A percentile compares a stretch with the other conserved stretches of the same genome.
Evolutionary conservation across 108 stramenopile genomes (phyloP).

Genomic region (Cyclotella cryptica): DNA sequence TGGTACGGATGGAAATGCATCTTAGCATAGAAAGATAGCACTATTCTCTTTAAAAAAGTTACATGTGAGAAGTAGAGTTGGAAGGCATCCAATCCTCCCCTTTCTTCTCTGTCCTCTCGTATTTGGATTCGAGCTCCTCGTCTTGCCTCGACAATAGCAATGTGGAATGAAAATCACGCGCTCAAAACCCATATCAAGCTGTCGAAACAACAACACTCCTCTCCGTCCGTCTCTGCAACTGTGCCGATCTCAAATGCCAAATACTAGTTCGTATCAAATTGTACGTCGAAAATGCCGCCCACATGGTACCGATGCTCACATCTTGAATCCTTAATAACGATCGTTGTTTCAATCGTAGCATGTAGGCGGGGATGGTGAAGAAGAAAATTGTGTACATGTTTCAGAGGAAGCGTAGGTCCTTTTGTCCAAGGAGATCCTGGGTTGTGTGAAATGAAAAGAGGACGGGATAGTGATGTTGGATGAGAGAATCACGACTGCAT

Average conservation of each 20-base stretch:
- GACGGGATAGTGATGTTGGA: no score
- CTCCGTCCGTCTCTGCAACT: conserved; percentile 65
- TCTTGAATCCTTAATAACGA: conserved; percentile 57
- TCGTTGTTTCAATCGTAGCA: conserved; percentile 76
- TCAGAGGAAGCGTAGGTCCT: conserved; percentile 75
- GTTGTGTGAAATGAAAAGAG: background rate
- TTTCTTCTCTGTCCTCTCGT: no score
- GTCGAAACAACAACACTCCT: conserved; percentile 20
- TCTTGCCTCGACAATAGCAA: no score
- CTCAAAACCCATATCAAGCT: background rate
- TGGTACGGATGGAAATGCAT: no score
- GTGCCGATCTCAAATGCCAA: conserved; percentile 32
- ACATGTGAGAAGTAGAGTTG: no score
- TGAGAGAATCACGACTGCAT: no score
- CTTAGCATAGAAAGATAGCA: no score
- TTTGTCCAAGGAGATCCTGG: conserved; percentile 79
- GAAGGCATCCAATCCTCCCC: no score
- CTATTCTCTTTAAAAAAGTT: no score
- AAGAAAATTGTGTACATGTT: conserved; percentile 76
- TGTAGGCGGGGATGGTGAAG: conserved; percentile 73
- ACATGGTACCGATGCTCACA: conserved; percentile 68
- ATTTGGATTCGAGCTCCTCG: no score
- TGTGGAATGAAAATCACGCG: no score
- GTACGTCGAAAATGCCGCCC: conserved; percentile 75
- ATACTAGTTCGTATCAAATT: conserved; percentile 64